Evolutionary conservation across 2,329 filamentous ascomycete genomes (phyloP), one percentile per base, ranked within the genome.

Genomic region (Diaporthe sp.): DNA sequence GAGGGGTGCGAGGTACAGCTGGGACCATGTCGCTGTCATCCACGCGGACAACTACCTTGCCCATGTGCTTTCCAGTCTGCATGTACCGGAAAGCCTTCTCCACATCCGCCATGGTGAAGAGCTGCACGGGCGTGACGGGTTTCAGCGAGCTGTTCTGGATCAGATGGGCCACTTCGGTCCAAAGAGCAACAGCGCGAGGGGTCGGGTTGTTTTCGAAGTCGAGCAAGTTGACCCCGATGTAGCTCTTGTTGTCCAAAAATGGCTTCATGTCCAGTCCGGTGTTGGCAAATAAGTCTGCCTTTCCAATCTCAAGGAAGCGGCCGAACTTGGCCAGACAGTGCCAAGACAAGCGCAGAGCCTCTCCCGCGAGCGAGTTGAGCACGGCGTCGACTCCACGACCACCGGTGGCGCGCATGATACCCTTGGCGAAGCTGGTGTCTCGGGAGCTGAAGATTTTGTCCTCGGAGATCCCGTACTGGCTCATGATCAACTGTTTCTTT

Each of bases 361-460:
- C 72, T 0, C 78, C 79, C 0, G 74, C 44, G 3, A 80, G 75
- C 3, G 80, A 80, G 78, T 82, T 82, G n/a, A 83, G 74, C 4
- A 82, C 79, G 4, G 82, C 76, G 62, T 83, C 81, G 10, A 82
- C 81, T n/a, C 81, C 81, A 1, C 37, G 28, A 3, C 78, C 75
- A 6, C 71, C 57, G 0, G 81, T 82, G 0, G 77, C 77, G 1
- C 69, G 58, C 72, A 80, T 77, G 0, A 83, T 34, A 1, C 76
- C 80, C 22, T 67, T 53, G 1, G 74, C 72, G 51, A 83, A 83
- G 4, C 73, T 72, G 0, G 72, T 69, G 58, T 82, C 79, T 13
- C 81, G 75, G 4, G 77, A 79, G 58, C 77, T 78, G 12, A 89
- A 78, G 15, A 90, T 86, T 44, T 82, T 83, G 1, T 82, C 75